Evolutionary conservation across 352 stramenopile genomes (phyloP).

Genomic region (Pythium periplocum): DNA sequence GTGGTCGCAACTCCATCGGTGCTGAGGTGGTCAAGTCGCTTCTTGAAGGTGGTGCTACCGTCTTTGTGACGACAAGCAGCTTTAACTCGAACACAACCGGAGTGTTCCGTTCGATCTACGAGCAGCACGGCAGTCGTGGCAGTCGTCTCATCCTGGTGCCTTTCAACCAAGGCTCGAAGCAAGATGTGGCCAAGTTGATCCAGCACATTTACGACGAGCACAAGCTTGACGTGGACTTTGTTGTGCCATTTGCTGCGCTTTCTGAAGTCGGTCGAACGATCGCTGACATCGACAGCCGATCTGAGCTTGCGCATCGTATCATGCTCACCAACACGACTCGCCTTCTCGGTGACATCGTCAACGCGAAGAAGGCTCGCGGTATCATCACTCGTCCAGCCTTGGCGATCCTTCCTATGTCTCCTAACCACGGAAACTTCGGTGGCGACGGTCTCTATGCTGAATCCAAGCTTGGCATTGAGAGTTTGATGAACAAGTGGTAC

Average conservation of each 20-base stretch:
- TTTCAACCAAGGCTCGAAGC: slow-evolving; percentile 83
- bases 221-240: slow-evolving; percentile 80
- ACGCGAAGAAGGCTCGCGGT: slow-evolving; percentile 61
- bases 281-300: slow-evolving; percentile 67
- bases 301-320: slow-evolving; percentile 80
- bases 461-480: slow-evolving; percentile 84
- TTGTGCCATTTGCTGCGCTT: slow-evolving; percentile 84
- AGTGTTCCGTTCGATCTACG: slow-evolving; percentile 79
- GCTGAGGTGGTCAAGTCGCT: slow-evolving; percentile 81
- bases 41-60: slow-evolving; percentile 76
- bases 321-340: slow-evolving; percentile 87
- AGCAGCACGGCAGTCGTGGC: slow-evolving; percentile 76
- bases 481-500: slow-evolving; percentile 84
- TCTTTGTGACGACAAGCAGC: slow-evolving; percentile 83
- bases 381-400: slow-evolving; percentile 74
- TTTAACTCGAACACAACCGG: slow-evolving; percentile 49
- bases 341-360: slow-evolving; percentile 73
- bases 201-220: slow-evolving; percentile 80
- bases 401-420: slow-evolving; percentile 74
- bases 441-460: slow-evolving; percentile 86
- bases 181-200: slow-evolving; percentile 66
- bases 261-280: slow-evolving; percentile 79
- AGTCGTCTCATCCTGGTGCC: slow-evolving; percentile 75
- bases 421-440: slow-evolving; percentile 85
- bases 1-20: slow-evolving; percentile 81